phyloP scores from a whole-genome alignment of 176 grass and related monocot species.

The Metroxylon sagu region DNA sequence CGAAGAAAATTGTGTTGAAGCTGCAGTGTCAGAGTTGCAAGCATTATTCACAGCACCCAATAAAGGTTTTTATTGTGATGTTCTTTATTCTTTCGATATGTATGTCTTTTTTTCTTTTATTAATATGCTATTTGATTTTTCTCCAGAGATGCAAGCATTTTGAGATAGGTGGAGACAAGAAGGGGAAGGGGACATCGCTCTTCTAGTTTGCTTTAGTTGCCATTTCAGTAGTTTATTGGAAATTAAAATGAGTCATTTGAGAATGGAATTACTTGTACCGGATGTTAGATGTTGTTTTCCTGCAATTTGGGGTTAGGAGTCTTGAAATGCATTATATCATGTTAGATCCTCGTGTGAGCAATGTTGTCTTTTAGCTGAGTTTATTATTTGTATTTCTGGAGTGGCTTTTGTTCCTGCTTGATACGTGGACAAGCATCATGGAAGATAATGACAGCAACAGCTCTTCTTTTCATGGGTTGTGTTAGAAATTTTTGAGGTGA shows the following conservation, averaged over 20 bases:
- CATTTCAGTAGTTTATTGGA: neutral
- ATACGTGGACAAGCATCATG: no score
- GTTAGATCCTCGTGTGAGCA: no score
- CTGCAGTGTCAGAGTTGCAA: constrained; percentile 90
- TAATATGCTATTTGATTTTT: neutral
- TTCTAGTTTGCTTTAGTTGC: constrained; percentile 37
- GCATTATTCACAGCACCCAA: constrained; percentile 63
- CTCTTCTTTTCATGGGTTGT: no score
- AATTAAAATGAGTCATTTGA: neutral
- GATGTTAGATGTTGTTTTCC: no score
- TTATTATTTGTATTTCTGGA: no score
- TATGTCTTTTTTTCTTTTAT: neutral
- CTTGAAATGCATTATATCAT: no score
- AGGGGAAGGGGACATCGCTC: constrained; percentile 94
- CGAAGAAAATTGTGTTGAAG: constrained; percentile 95
- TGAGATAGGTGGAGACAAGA: constrained; percentile 95
- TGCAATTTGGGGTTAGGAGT: no score
- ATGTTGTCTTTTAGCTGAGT: no score
- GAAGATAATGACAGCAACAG: no score
- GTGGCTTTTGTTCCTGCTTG: no score
- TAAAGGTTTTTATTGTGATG: constrained; percentile 37
- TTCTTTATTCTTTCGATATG: neutral
- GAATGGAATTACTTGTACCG: no score
- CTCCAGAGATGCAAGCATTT: constrained; percentile 92
- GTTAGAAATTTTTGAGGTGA: no score